Evolutionary conservation across 306 rosid genomes (phyloP), one percentile per base, ranked within the genome.

Genomic region (Datisca glomerata): DNA sequence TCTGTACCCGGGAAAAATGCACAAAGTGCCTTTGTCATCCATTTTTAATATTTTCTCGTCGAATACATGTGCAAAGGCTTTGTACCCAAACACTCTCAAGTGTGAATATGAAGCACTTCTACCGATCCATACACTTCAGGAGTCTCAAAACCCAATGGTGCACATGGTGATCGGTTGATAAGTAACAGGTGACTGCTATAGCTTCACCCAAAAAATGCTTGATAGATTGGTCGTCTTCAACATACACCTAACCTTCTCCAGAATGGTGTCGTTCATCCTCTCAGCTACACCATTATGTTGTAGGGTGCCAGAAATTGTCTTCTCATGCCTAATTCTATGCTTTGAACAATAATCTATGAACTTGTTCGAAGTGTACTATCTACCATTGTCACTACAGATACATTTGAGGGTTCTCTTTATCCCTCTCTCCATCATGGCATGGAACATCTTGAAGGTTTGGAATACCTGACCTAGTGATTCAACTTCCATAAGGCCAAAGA

Each of bases 261-360:
- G 36, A 4, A 48, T 1, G 18, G 24, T 48, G 2, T 11, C 12
- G 4, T 32, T 48, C 7, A 11, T 48, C 15, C 53, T 29, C 25
- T 48, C 27, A 9, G 25, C 27, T 3, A 11, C 12, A 4, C 17
- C 53, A 48, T 32, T 29, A 3, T 12, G 24, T 16, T 48, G 41
- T 29, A 41, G 53, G 32, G 41, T 48, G 21, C 24, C 13, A 3
- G 16, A 41, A 17, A 41, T 34, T 31, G 53, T 48, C 28, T 8
- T 29, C 15, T 48, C 41, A 32, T 29, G 25, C 32, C 9, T 19
- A 48, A 29, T 48, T 10, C 41, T 25, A 16, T 48, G 16, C 3
- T 11, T 9, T 7, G 3, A n/a, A 1, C 15, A 48, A 33, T 48
- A 48, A 4, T 48, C 40, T 33, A 16, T 23, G 24, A 29, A 5